Base-by-base conservation (phyloP, 257 asterid genomes). In the Striga asiatica region DNA sequence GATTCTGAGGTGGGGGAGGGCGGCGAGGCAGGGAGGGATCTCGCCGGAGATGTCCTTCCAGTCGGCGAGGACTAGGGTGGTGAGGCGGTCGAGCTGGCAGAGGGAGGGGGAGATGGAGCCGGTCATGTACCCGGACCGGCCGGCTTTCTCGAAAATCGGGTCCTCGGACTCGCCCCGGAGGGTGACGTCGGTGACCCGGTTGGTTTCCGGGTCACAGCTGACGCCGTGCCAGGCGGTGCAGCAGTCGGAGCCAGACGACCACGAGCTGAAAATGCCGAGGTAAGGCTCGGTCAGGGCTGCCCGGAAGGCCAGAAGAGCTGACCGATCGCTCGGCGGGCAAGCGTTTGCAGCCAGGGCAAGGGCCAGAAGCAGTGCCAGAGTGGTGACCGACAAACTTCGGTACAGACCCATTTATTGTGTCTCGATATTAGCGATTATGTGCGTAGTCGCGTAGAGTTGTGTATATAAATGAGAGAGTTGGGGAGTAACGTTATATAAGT, bases 101-200 rank as follows among this genome's bases (percentile, higher is more conserved):
- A 89, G 6, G 45, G 94, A 23, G 27, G 82, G 71, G 42, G 96
- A 83, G 59, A 89, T 72, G 0, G 82, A 71, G 56, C 98, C 98
- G 50, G 88, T 68, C 98, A 89, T 89, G 91, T 89, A 89, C 3
- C 98, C 98, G 11, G 98, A 68, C 52, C 93, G 77, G 55, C 98
- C 96, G 60, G 95, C 73, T 28, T 79, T 86, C 20, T 78, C 88
- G 69, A 86, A 80, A 60, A 91, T 82, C 19, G 88, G 91, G 59
- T 91, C 96, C 66, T 87, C 96, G 19, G 98, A 91, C 51, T 91
- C 98, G 11, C 98, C 98, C 6, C 98, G 93, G 45, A 91, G 95
- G 60, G 60, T 51, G 24, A 91, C 74, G 78, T 86, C 98, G 43
- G 87, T 74, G 50, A 91, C 96, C 46, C 94, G 81, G 6, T 71